These are phyloP conservation scores for Dendrobium officinale DNA, from an alignment of 106 monocot species.

Conservation along the genomic window DNA sequence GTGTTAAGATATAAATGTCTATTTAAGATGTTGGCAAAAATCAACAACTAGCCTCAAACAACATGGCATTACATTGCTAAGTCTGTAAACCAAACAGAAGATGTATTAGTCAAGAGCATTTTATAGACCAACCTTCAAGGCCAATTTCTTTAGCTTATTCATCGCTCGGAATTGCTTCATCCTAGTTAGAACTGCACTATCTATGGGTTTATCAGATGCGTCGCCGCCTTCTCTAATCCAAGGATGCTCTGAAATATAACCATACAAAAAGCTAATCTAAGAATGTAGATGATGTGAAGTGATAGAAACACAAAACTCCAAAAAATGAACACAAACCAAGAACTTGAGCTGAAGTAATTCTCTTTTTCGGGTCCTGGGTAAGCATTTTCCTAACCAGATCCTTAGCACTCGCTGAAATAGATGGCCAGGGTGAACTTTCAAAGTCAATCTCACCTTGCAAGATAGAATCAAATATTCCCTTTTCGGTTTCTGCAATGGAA, in stretches of 20 bases:
- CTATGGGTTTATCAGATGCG: slow-evolving; percentile 80
- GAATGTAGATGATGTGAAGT: background rate
- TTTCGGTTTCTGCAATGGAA: slow-evolving; percentile 56
- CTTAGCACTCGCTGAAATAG: slow-evolving; percentile 69
- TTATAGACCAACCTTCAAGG: slow-evolving; percentile 46
- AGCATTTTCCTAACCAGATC: slow-evolving; percentile 64
- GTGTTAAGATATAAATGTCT: no score
- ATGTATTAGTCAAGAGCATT: background rate
- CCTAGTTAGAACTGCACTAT: slow-evolving; percentile 75
- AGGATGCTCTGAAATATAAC: slow-evolving; percentile 48
- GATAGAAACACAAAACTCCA: background rate
- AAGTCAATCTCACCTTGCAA: slow-evolving; percentile 63
- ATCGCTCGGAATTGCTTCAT: slow-evolving; percentile 92
- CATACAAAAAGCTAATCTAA: background rate
- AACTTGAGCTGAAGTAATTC: slow-evolving; percentile 70
- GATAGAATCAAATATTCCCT: slow-evolving; percentile 76
- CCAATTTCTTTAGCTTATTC: slow-evolving; percentile 90
- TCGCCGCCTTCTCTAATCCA: slow-evolving; percentile 58
- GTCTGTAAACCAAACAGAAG: background rate
- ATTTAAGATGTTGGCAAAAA: no score
- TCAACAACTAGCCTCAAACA: no score
- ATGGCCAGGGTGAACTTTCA: slow-evolving; percentile 57
- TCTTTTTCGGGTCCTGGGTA: slow-evolving; percentile 56
- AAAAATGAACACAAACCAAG: slow-evolving; percentile 27
- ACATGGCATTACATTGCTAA: no score